Base-by-base conservation (phyloP, 2,329 filamentous ascomycete species). In the Atkinsonella hypoxylon region DNA sequence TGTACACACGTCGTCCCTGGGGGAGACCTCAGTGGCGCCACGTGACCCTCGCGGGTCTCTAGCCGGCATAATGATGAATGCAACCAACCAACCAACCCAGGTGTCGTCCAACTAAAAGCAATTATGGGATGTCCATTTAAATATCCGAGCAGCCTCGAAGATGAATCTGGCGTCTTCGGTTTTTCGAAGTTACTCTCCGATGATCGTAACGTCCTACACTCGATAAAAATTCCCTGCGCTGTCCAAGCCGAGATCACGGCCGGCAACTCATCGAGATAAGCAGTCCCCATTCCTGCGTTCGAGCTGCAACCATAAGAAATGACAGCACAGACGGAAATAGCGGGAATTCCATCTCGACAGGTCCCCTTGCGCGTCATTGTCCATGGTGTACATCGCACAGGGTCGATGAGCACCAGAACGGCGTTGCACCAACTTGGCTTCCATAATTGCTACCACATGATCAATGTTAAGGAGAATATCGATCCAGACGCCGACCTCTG, bases 331-430 rank as follows among this genome's bases (percentile, higher is more conserved):
- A 26, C 6, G 26, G 8, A 26, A 26, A 18, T 12, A 7, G 45
- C n/a, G 41, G 30, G 17, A 17, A 22, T 51, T 22, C 55, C 58
- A n/a, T 57, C 57, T 40, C 64, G 67, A 26, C 57, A 62, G 44
- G 66, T 69, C 4, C 66, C 67, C 7, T 68, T 68, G 67, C 61
- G 62, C 43, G 65, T 70, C 58, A 66, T 70, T 51, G 66, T 70
- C 26, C 68, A 65, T 55, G 64, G 67, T 41, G 56, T 67, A 7
- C 65, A 67, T 53, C 64, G 67, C 22, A 70, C 67, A 41, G 67
- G 66, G 20, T 67, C 67, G 11, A 53, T 67, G 50, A 70, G 67
- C 67, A 62, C 45, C 59, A 50, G 49, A 32, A 47, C 47, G 1
- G 54, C 54, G 11, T 50, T 54, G 4, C 53, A 55, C 11, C 56